A percentile compares a stretch with the other conserved stretches of the same genome.
Evolutionary conservation across 2,329 filamentous ascomycete genomes (phyloP).

Genomic region (Penicillium digitatum): DNA sequence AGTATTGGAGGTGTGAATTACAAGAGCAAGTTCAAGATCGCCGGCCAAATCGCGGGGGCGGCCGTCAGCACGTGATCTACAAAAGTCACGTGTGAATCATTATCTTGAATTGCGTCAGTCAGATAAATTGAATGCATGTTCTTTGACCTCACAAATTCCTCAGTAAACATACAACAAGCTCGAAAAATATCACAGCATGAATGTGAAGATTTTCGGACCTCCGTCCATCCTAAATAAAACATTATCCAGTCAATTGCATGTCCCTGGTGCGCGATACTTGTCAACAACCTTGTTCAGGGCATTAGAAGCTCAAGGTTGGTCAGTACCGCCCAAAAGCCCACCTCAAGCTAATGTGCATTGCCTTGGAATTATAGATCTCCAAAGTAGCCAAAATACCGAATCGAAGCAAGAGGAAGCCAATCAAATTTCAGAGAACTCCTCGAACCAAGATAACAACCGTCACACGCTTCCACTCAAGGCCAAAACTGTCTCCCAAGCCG

Average conservation of each 20-base stretch:
- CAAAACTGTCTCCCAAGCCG: conserved; percentile 61
- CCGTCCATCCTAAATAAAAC: background rate
- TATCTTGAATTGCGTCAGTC: background rate
- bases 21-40: conserved; percentile 15
- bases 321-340: background rate
- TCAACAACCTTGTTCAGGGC: conserved; percentile 2
- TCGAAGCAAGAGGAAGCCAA: background rate
- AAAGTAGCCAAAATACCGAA: background rate
- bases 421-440: background rate
- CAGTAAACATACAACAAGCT: background rate
- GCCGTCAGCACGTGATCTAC: background rate
- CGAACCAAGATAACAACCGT: conserved; percentile 7
- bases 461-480: conserved; percentile 20
- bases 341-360: background rate
- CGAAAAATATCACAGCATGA: background rate
- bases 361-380: background rate
- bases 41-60: conserved; percentile 8
- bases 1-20: conserved; percentile 7
- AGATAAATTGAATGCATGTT: background rate
- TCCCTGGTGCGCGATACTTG: background rate
- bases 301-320: conserved; percentile 7
- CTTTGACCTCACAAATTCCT: background rate
- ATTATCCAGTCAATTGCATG: background rate
- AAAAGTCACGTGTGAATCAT: background rate
- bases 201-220: background rate